These are phyloP conservation scores for Stagonosporopsis tanaceti DNA, from an alignment of 2,329 filamentous ascomycete genomes.

Conservation along the genomic window DNA sequence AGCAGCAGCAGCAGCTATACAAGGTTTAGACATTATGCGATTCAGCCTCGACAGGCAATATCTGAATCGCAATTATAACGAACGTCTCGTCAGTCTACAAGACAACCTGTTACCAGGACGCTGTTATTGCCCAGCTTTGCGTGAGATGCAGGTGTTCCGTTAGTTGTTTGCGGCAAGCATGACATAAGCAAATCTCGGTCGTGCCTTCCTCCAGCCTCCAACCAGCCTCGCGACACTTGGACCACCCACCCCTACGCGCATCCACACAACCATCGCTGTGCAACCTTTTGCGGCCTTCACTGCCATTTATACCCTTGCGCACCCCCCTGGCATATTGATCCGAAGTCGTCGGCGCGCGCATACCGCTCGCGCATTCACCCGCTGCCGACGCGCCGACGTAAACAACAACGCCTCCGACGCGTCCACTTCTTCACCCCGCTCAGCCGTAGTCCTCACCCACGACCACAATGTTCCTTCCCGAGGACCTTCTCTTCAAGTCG, in stretches of 20 bases:
- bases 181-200: slow-evolving; percentile 16
- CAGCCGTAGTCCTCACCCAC: slow-evolving; percentile 16
- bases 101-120: neutral
- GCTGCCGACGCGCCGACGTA: slow-evolving; percentile 43
- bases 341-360: slow-evolving; percentile 32
- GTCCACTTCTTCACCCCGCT: slow-evolving; percentile 27
- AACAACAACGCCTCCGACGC: slow-evolving; percentile 38
- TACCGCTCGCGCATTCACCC: slow-evolving; percentile 34
- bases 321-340: slow-evolving; percentile 24
- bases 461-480: slow-evolving; percentile 90
- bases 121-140: neutral
- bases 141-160: neutral
- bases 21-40: neutral
- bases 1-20: neutral
- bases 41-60: neutral
- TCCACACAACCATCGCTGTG: slow-evolving; percentile 33
- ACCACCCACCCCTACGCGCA: slow-evolving; percentile 32
- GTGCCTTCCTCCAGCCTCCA: slow-evolving; percentile 16
- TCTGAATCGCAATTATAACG: neutral
- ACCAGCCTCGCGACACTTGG: slow-evolving; percentile 22
- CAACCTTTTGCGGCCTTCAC: slow-evolving; percentile 23
- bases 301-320: slow-evolving; percentile 35
- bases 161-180: slow-evolving; percentile 11
- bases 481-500: slow-evolving; percentile 93
- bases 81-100: neutral